These are phyloP conservation scores for Dendryphion nanum DNA, from an alignment of 2,329 filamentous ascomycete genomes.

Conservation along the genomic window DNA sequence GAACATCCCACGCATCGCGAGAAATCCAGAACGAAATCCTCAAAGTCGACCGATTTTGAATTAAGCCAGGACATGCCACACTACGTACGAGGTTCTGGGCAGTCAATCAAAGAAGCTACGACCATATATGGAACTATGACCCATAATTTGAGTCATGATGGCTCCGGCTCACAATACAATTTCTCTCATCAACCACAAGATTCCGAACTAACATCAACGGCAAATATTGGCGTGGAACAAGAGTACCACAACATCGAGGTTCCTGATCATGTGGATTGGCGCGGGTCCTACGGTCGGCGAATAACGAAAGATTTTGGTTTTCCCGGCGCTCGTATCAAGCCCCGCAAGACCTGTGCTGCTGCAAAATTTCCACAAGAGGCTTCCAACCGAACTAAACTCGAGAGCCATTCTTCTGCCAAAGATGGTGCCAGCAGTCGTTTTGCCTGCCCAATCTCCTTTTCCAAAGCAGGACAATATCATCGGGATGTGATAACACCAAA, in stretches of 20 bases:
- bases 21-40: too few relatives aligned
- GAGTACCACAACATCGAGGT: conserved; percentile 18
- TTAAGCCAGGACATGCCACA: conserved; percentile 3
- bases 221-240: conserved; percentile 14
- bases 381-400: too few relatives aligned
- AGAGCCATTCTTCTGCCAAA: too few relatives aligned
- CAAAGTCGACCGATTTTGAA: not conserved
- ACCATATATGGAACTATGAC: conserved; percentile 5
- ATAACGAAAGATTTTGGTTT: conserved; percentile 34
- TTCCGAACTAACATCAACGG: conserved; percentile 7
- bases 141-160: conserved; percentile 22
- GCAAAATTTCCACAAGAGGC: too few relatives aligned
- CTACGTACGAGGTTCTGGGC: not conserved
- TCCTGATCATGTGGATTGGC: conserved; percentile 26
- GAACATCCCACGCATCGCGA: too few relatives aligned
- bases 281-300: conserved; percentile 30
- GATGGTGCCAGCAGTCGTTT: too few relatives aligned
- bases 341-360: too few relatives aligned
- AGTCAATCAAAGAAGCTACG: conserved; percentile 3
- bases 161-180: conserved; percentile 15
- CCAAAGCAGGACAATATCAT: too few relatives aligned
- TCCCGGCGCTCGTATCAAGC: conserved; percentile 27
- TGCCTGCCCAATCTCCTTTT: too few relatives aligned
- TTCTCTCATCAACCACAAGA: conserved; percentile 9
- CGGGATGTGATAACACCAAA: too few relatives aligned